These are phyloP conservation scores for Sungouiozyma ichnusensis DNA, from an alignment of 805 yeast species.

Conservation along the genomic window DNA sequence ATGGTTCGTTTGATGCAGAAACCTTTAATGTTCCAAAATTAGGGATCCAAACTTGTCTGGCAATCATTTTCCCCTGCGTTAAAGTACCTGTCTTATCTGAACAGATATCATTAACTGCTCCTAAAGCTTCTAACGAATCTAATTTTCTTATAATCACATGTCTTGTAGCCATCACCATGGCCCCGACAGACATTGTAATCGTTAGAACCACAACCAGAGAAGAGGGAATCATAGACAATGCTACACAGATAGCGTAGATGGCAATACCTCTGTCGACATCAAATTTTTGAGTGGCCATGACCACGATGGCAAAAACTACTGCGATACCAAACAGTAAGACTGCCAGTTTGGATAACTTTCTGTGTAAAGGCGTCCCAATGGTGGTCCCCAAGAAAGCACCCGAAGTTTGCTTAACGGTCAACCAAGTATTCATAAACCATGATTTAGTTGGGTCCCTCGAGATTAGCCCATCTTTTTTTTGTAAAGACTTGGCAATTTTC, in stretches of 20 bases:
- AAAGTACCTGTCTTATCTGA: conserved; percentile 87
- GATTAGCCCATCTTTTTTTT: conserved; percentile 15
- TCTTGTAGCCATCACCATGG: conserved; percentile 87
- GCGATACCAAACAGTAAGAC: conserved; percentile 62
- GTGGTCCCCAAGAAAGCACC: conserved; percentile 67
- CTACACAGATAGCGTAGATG: conserved; percentile 83
- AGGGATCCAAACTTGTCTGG: conserved; percentile 74
- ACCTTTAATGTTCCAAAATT: conserved; percentile 57
- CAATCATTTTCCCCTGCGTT: conserved; percentile 86
- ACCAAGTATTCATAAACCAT: conserved; percentile 27
- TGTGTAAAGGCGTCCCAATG: conserved; percentile 74
- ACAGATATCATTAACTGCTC: conserved; percentile 88
- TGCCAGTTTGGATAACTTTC: conserved; percentile 68
- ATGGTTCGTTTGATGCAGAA: conserved; percentile 60
- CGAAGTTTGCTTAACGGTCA: conserved; percentile 41
- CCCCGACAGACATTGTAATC: conserved; percentile 93
- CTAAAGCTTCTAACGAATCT: conserved; percentile 90
- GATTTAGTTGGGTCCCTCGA: conserved; percentile 35
- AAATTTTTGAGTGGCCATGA: conserved; percentile 75
- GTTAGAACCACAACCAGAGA: conserved; percentile 96
- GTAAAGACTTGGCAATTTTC: conserved; percentile 78
- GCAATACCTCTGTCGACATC: conserved; percentile 72
- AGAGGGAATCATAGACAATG: conserved; percentile 98
- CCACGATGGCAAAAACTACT: conserved; percentile 76
- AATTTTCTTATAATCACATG: conserved; percentile 88